Percentiles rank a stretch among this genome's conserved stretches.
Conservation (phyloP, 371 early-diverging fungal species). For the Dichotomocladium elegans region DNA sequence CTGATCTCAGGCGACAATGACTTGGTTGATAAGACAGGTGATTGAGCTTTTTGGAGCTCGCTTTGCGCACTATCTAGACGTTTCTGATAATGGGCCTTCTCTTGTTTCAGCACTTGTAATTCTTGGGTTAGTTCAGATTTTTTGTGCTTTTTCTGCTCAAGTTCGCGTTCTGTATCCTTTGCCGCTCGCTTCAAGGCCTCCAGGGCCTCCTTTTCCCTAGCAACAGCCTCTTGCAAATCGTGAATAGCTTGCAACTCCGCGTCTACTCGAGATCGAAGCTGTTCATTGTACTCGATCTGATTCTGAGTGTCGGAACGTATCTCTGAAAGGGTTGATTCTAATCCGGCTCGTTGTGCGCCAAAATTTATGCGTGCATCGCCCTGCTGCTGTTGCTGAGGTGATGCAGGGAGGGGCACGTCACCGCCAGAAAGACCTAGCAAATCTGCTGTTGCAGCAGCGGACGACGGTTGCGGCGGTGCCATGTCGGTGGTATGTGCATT, state of each 20-base stretch:
- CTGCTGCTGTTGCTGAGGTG: constrained; percentile 5
- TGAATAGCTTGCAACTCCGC: constrained; percentile 21
- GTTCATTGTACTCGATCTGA: constrained; percentile 19
- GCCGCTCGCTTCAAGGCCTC: constrained; percentile 26
- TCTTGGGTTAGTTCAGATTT: constrained; percentile 27
- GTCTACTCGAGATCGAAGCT: constrained; percentile 18
- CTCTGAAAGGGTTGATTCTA: constrained; percentile 12
- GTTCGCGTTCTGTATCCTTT: constrained; percentile 29
- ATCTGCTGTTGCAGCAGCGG: constrained; percentile 8
- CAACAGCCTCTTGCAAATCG: constrained; percentile 20
- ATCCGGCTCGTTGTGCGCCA: constrained; percentile 2
- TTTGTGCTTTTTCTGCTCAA: constrained; percentile 24
- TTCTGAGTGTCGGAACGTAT: constrained; percentile 15
- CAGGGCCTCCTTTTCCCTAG: constrained; percentile 25
- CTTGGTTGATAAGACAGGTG: constrained; percentile 8
- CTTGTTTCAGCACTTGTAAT: constrained; percentile 32
- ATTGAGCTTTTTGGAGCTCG: constrained; percentile 20
- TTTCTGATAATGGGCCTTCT: constrained; percentile 25
- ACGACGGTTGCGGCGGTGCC: neutral
- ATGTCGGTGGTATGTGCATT: neutral
- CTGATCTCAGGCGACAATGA: neutral
- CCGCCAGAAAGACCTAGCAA: constrained; percentile 15
- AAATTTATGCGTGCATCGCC: too few relatives aligned
- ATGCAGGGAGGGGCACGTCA: constrained; percentile 1
- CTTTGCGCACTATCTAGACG: constrained; percentile 27